Conservation (phyloP, 1,284 basidiomycete species). For the Austroboletus niveus region DNA sequence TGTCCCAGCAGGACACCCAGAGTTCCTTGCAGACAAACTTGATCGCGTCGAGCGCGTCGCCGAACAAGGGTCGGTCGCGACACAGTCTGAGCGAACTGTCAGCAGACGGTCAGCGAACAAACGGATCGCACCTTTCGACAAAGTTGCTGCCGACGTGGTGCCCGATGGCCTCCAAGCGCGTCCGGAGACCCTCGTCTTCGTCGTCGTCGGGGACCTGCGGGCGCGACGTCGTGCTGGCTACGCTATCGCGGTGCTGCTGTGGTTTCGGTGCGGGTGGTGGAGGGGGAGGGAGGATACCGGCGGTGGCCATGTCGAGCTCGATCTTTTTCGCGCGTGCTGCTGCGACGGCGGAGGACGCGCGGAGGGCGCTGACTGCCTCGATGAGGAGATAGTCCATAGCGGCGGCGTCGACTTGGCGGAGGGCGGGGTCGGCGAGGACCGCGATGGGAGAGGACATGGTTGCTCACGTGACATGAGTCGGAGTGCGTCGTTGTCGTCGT, state of each 20-base stretch:
- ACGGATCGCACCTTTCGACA: slow-evolving; percentile 68
- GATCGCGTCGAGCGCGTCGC: slow-evolving; percentile 85
- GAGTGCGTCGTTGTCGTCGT: background rate
- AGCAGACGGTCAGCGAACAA: background rate
- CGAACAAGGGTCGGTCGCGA: slow-evolving; percentile 71
- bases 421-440: slow-evolving; percentile 59
- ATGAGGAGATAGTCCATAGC: slow-evolving; percentile 86
- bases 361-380: slow-evolving; percentile 71
- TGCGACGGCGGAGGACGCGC: slow-evolving; percentile 69
- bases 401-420: slow-evolving; percentile 65
- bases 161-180: slow-evolving; percentile 80
- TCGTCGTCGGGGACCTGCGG: slow-evolving; percentile 49
- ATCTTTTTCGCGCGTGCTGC: slow-evolving; percentile 59
- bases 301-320: slow-evolving; percentile 73
- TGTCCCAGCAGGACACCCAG: slow-evolving; percentile 87
- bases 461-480: slow-evolving; percentile 8
- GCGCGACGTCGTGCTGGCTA: slow-evolving; percentile 18
- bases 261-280: slow-evolving; percentile 39
- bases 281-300: slow-evolving; percentile 59
- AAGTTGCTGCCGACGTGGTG: slow-evolving; percentile 85
- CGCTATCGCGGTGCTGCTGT: slow-evolving; percentile 43
- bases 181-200: slow-evolving; percentile 69
- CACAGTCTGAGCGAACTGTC: slow-evolving; percentile 52
- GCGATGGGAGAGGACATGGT: slow-evolving; percentile 38
- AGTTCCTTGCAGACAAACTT: slow-evolving; percentile 97